Conservation (phyloP, 2,329 filamentous ascomycete species). For the Xylariaceae sp. region DNA sequence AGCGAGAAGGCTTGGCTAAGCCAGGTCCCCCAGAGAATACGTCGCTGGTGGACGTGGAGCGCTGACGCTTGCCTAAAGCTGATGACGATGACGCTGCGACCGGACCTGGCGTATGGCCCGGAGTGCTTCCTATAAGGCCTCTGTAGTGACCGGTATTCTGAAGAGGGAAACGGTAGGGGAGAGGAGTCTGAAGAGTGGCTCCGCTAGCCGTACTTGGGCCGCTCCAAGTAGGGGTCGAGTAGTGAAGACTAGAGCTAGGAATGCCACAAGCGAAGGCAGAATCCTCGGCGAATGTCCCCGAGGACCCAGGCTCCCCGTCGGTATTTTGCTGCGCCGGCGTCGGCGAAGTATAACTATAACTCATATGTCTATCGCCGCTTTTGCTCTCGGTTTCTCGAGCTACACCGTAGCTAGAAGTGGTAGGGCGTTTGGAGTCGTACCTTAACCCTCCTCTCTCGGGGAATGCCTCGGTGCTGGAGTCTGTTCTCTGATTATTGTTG, state of each 20-base stretch:
- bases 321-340: too few species aligned
- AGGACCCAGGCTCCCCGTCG: too few species aligned
- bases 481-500: background rate
- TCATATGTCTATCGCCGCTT: too few species aligned
- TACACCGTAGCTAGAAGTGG: background rate
- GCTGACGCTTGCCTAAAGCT: background rate
- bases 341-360: too few species aligned
- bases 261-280: too few species aligned
- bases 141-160: background rate
- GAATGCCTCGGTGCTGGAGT: background rate
- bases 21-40: background rate
- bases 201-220: too few species aligned
- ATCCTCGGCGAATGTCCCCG: too few species aligned
- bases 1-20: background rate
- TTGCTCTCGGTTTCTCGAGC: too few species aligned
- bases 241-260: background rate
- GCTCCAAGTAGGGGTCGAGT: too few species aligned
- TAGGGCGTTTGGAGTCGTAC: background rate
- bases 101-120: too few species aligned
- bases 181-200: too few species aligned
- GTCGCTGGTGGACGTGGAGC: background rate
- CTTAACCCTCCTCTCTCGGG: background rate
- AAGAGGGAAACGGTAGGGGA: background rate
- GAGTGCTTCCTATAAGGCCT: background rate
- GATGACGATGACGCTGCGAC: background rate